A percentile compares a stretch with the other conserved stretches of the same genome.
phyloP scores from a whole-genome alignment of 768 basidiomycete species.

The Suillus tomentosus region DNA sequence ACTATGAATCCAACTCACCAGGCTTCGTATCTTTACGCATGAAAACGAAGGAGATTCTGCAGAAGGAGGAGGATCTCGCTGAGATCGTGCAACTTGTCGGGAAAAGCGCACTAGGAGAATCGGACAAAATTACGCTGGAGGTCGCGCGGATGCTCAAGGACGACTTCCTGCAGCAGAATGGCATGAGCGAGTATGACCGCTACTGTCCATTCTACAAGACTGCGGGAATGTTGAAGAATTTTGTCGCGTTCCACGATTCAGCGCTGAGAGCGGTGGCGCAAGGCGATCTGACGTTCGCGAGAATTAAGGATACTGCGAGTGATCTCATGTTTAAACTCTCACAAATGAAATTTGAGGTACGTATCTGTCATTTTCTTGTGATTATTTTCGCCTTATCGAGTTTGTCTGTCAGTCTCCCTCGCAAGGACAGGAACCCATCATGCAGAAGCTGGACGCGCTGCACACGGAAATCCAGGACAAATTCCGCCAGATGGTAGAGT shows the following conservation, averaged over 20 bases:
- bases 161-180: slow-evolving; percentile 97
- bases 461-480: slow-evolving; percentile 89
- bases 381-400: neutral
- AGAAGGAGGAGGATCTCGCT: slow-evolving; percentile 97
- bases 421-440: slow-evolving; percentile 83
- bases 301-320: slow-evolving; percentile 81
- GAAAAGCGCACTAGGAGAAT: slow-evolving; percentile 95
- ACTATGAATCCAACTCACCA: slow-evolving; percentile 88
- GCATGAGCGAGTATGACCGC: slow-evolving; percentile 96
- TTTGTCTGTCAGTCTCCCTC: slow-evolving; percentile 71
- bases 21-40: slow-evolving; percentile 95
- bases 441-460: slow-evolving; percentile 78
- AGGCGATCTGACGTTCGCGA: slow-evolving; percentile 80
- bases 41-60: slow-evolving; percentile 93
- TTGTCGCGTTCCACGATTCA: slow-evolving; percentile 92
- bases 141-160: slow-evolving; percentile 98
- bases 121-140: slow-evolving; percentile 97
- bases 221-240: slow-evolving; percentile 91
- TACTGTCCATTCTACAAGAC: slow-evolving; percentile 99
- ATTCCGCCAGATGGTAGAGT: slow-evolving; percentile 86
- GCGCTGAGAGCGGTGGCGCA: slow-evolving; percentile 84
- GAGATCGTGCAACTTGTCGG: slow-evolving; percentile 99
- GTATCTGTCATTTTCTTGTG: slow-evolving; percentile 22
- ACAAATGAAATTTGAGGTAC: slow-evolving; percentile 98
- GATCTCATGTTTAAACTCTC: slow-evolving; percentile 98